Base-by-base conservation (phyloP, 371 early-diverging fungal species). In the Mucor sp. region DNA sequence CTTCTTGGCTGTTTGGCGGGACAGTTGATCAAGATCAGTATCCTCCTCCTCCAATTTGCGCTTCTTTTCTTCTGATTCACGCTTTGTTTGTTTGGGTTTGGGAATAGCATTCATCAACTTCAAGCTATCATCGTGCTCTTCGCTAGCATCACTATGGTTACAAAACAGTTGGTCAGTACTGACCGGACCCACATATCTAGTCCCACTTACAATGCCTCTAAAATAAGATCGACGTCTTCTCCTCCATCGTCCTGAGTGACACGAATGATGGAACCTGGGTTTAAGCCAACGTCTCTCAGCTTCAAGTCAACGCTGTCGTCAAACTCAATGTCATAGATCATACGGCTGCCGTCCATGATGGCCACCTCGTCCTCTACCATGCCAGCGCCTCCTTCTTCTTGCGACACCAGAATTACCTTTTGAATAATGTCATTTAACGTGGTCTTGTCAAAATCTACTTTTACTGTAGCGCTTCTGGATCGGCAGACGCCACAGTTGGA, bases 261-360 rank as follows among this genome's bases (percentile, higher is more conserved):
- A 37, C 83, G 86, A 47, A 91, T 59, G 32, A 87, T 83, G 50
- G 79, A 78, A 21, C 90, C 89, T 50, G 89, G 74, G 17, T 71
- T 75, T 27, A 95, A 62, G 7, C 85, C 82, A 37, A 97, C 70
- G 0, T 83, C 81, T 4, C 71, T 76, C 48, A 97, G 75, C 0
- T 90, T 69, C 53, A 67, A 72, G 0, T 76, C 78, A 4, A 86
- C 69, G 63, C 94, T 95, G 55, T 97, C 97, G 27, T 95, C 95
- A 65, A 91, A 94, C 48, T 98, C 98, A 14, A 87, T 81, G 71
- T 99, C 99, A 66, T 95, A 95, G 33, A 99, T 72, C 27, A 95
- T 74, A 66, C 93, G 90, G 60, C 79, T 84, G 9, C 85, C 89
- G 62, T 88, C 85, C 60, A 80, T 67, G 17, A 89, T 75, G 8